A percentile compares a stretch with the other conserved stretches of the same genome.
These are phyloP conservation scores for Apiotrichum sp. DNA, from an alignment of 1,284 basidiomycete species.

Conservation along the genomic window DNA sequence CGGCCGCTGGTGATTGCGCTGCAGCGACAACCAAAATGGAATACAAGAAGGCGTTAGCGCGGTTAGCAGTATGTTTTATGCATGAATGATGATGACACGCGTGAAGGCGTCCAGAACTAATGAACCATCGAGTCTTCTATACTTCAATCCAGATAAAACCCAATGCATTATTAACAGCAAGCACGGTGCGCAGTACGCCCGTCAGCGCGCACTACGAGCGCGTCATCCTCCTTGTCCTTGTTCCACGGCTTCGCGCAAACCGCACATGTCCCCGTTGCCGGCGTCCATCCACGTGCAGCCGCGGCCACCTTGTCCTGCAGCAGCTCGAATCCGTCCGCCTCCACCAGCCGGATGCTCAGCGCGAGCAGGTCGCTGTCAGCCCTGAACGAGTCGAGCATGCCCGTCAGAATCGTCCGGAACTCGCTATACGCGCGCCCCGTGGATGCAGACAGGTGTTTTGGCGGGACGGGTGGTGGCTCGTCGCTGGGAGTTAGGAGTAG, in stretches of 20 bases:
- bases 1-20: neutral
- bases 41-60: too few relatives aligned
- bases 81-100: too few relatives aligned
- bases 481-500: too few relatives aligned
- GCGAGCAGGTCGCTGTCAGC: conserved; percentile 84
- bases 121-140: too few relatives aligned
- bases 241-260: conserved; percentile 6
- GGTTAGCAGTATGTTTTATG: too few relatives aligned
- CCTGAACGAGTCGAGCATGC: conserved; percentile 91
- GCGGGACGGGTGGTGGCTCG: too few relatives aligned
- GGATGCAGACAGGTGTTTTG: too few relatives aligned
- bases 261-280: neutral
- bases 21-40: too few relatives aligned
- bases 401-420: conserved; percentile 80
- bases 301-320: conserved; percentile 51
- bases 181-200: neutral
- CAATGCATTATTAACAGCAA: neutral
- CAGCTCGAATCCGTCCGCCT: conserved; percentile 72
- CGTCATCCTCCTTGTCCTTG: neutral
- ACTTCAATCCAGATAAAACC: too few relatives aligned
- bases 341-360: conserved; percentile 76
- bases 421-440: conserved; percentile 72
- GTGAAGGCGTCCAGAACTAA: too few relatives aligned
- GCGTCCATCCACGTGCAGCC: conserved; percentile 45
- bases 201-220: neutral